Percentiles rank a stretch among this genome's conserved stretches.
Conservation (phyloP, 2,329 filamentous ascomycete genomes). For the Trichoderma cornu-damae region DNA sequence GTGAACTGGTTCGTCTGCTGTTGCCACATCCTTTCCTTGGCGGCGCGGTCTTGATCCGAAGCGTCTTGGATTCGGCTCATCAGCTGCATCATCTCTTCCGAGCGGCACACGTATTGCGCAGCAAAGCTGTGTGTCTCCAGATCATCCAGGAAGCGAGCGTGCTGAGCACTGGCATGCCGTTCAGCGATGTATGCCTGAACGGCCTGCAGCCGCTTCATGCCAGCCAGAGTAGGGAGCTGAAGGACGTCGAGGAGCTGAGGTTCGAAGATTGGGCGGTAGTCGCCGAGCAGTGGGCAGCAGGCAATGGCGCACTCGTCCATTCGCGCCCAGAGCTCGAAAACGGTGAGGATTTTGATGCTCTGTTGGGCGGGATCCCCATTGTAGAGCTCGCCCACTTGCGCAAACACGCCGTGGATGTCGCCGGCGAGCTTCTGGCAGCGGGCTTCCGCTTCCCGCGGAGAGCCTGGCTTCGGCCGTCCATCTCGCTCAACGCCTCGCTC, state of each 20-base stretch:
- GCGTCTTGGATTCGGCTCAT: background rate
- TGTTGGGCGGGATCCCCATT: conserved; percentile 11
- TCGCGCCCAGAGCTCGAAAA: conserved; percentile 20
- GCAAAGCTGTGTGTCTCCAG: background rate
- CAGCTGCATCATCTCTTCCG: background rate
- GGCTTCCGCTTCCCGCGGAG: background rate
- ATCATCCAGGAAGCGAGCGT: background rate
- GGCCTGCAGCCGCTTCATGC: conserved; percentile 46
- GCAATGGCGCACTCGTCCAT: conserved; percentile 20
- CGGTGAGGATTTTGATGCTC: conserved; percentile 18
- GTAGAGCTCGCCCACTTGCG: background rate
- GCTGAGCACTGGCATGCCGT: background rate
- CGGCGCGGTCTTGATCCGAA: background rate
- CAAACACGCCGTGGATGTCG: background rate
- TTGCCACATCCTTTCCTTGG: conserved; percentile 14
- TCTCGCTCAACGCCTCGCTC: background rate
- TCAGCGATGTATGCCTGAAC: conserved; percentile 21
- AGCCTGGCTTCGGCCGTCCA: background rate
- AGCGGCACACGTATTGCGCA: background rate
- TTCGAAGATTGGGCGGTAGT: conserved; percentile 49
- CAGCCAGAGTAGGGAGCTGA: conserved; percentile 41
- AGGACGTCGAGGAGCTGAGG: conserved; percentile 50
- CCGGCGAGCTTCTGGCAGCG: conserved; percentile 3
- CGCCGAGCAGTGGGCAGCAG: conserved; percentile 42
- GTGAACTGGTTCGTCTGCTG: conserved; percentile 18